Conservation (phyloP, 495 filamentous ascomycete species). For the Podospora pseudocomata region DNA sequence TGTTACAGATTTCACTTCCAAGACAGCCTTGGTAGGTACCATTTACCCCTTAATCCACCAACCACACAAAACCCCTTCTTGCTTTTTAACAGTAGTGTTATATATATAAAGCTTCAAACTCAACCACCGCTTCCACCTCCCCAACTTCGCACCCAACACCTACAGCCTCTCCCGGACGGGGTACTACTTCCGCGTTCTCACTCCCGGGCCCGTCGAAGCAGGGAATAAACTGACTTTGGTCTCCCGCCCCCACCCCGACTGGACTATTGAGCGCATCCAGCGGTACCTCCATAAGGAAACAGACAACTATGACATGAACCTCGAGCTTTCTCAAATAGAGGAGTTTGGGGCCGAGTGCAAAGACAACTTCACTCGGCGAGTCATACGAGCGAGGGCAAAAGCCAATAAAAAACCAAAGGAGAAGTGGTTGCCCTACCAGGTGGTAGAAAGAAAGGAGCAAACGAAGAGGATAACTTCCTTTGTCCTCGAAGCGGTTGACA, state of each 20-base stretch:
- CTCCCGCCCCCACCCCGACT: conserved; percentile 43
- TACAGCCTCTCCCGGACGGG: conserved; percentile 51
- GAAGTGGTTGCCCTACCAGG: conserved; percentile 43
- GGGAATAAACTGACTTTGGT: conserved; percentile 47
- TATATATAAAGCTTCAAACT: conserved; percentile 43
- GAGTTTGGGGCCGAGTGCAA: conserved; percentile 48
- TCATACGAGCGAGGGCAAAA: conserved; percentile 35
- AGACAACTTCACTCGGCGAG: conserved; percentile 37
- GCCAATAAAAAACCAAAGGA: conserved; percentile 24
- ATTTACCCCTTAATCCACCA: neutral
- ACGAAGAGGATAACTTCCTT: conserved; percentile 42
- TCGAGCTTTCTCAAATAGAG: conserved; percentile 41
- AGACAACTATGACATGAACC: conserved; percentile 42
- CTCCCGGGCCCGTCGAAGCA: conserved; percentile 43
- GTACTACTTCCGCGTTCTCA: conserved; percentile 54
- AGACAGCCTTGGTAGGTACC: conserved; percentile 43
- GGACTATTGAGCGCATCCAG: conserved; percentile 55
- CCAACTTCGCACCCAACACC: conserved; percentile 52
- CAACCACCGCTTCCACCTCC: conserved; percentile 53
- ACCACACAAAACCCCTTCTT: too few relatives aligned
- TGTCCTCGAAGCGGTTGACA: conserved; percentile 34
- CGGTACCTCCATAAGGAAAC: conserved; percentile 51
- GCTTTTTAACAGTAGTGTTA: too few relatives aligned
- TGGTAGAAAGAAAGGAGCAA: conserved; percentile 42
- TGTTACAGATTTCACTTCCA: conserved; percentile 42